These are phyloP conservation scores for Fusarium albosuccineum DNA, from an alignment of 2,329 filamentous ascomycete species.

Conservation along the genomic window DNA sequence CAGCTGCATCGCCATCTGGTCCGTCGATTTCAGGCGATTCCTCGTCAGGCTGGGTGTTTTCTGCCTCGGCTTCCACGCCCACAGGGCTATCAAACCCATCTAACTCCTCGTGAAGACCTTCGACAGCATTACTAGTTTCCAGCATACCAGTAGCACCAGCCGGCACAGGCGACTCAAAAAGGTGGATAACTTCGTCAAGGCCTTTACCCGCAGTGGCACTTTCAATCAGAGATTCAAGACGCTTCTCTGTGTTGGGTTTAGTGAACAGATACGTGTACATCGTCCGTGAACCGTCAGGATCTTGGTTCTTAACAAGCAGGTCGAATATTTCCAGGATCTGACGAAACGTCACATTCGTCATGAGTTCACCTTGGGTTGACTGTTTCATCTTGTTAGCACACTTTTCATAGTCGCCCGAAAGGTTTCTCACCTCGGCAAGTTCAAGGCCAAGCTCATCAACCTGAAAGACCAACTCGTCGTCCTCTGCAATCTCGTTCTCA, in stretches of 20 bases:
- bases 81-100: slow-evolving; percentile 45
- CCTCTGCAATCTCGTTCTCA: slow-evolving; percentile 57
- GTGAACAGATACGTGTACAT: slow-evolving; percentile 60
- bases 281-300: slow-evolving; percentile 53
- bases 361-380: slow-evolving; percentile 52
- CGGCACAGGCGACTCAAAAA: slow-evolving; percentile 50
- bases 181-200: slow-evolving; percentile 56
- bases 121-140: slow-evolving; percentile 30
- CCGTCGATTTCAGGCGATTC: slow-evolving; percentile 38
- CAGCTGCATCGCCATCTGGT: not conserved
- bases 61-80: slow-evolving; percentile 36
- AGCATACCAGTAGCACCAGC: slow-evolving; percentile 26
- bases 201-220: slow-evolving; percentile 58
- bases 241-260: slow-evolving; percentile 54
- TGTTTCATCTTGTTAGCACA: slow-evolving; percentile 47
- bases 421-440: slow-evolving; percentile 61
- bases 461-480: slow-evolving; percentile 65
- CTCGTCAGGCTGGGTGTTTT: slow-evolving; percentile 30
- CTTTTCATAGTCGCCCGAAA: not conserved
- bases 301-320: slow-evolving; percentile 59
- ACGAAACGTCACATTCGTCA: slow-evolving; percentile 55
- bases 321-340: slow-evolving; percentile 60
- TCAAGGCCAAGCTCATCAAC: slow-evolving; percentile 66
- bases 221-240: slow-evolving; percentile 57
- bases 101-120: slow-evolving; percentile 39